Evolutionary conservation across 2,329 filamentous ascomycete species (phyloP), one percentile per base, ranked within the genome.

Genomic region (Tolypocladium tropicale): DNA sequence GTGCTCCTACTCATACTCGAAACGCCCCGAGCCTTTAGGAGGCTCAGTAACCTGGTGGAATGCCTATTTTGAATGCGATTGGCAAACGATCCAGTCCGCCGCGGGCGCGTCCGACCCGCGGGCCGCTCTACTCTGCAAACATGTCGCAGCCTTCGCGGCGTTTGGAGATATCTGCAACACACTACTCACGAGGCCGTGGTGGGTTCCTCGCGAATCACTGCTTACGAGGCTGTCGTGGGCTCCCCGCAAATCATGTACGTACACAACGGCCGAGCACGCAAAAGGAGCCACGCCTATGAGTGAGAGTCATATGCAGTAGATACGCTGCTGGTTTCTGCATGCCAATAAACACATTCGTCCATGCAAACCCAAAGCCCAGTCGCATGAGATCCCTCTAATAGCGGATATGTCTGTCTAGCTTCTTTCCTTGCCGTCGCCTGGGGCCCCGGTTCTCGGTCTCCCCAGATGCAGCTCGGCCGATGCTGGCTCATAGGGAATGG

Each of bases 291-390:
- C n/a, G 43, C 46, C 37, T 28, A 2, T 36, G 21, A 53, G n/a
- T n/a, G 41, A 57, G 49, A 55, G 30, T 49, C 46, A 57, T 23
- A 57, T 53, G 46, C 50, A 59, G 53, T 53, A 54, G 51, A 57
- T 59, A 58, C 59, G 59, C 59, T 61, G 57, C 57, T 59, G 57
- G 56, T 57, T 58, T 59, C 56, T 60, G 57, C 57, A 64, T 65
- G 62, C 60, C 57, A 60, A 60, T 14, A 58, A 60, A 60, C 63
- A 69, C 62, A 61, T 56, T 64, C 61, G 61, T 70, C 61, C 62
- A 71, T 70, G 70, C 67, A 68, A 72, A 67, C 66, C 67, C 66
- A 68, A 70, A 70, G 64, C 62, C 69, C 67, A 69, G 65, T 65
- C 67, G 66, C 68, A 67, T 65, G 63, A 67, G 67, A 68, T 69